These are phyloP conservation scores for Penicillium turbatum DNA, from an alignment of 495 filamentous ascomycete genomes.

Conservation along the genomic window DNA sequence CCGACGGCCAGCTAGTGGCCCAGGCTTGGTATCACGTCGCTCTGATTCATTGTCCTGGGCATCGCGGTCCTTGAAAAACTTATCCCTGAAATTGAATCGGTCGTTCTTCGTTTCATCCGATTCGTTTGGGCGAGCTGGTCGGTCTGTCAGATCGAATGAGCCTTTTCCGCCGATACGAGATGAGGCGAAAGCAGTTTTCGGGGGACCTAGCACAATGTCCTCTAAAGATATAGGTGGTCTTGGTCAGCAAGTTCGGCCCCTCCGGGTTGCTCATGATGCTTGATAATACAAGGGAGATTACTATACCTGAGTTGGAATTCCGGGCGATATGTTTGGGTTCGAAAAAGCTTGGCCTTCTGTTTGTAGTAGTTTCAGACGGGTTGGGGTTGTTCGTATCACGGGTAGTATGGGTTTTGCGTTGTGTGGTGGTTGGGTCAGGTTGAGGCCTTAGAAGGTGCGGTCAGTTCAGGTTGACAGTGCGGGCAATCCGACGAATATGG, in stretches of 20 bases:
- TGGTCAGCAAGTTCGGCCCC: slow-evolving; percentile 17
- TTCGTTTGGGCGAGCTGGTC: slow-evolving; percentile 45
- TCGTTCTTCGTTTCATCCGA: slow-evolving; percentile 49
- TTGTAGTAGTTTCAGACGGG: slow-evolving; percentile 33
- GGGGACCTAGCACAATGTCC: slow-evolving; percentile 85
- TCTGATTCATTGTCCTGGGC: slow-evolving; percentile 41
- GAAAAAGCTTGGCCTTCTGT: slow-evolving; percentile 57
- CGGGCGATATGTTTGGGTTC: slow-evolving; percentile 60
- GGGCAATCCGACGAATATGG: slow-evolving; percentile 4
- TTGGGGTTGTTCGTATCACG: slow-evolving; percentile 43
- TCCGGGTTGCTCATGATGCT: slow-evolving; percentile 5
- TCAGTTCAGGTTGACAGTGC: slow-evolving; percentile 25
- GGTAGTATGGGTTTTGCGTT: slow-evolving; percentile 44
- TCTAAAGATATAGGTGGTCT: slow-evolving; percentile 43
- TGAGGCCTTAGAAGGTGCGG: slow-evolving; percentile 30
- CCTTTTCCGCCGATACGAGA: slow-evolving; percentile 56
- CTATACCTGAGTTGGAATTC: slow-evolving; percentile 54
- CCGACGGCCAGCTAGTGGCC: slow-evolving; percentile 39
- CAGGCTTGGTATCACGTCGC: slow-evolving; percentile 38
- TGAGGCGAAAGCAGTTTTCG: slow-evolving; percentile 81
- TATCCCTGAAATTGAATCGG: slow-evolving; percentile 58
- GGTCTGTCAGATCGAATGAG: slow-evolving; percentile 49
- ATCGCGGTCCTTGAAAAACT: slow-evolving; percentile 47
- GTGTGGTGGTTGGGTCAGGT: slow-evolving; percentile 40
- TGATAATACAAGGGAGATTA: not conserved